Evolutionary conservation across 176 grass and related monocot genomes (phyloP), one percentile per base, ranked within the genome.

Genomic region (Musa schizocarpa): DNA sequence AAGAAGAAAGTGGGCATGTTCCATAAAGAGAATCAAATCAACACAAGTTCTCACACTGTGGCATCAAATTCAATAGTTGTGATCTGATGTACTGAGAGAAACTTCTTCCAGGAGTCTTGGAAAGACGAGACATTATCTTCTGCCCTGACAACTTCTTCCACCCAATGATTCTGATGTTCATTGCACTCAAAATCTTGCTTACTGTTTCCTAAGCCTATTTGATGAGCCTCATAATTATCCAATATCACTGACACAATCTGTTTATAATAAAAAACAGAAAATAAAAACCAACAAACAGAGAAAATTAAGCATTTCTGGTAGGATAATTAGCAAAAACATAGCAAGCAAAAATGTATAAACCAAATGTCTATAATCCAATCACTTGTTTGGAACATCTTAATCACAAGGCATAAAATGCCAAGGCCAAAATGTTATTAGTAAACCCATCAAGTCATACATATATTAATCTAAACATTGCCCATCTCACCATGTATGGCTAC

Each of bases 171-270:
- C 53, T 26, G 69, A 61, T 16, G 13, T 22, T 52, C 48, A 73
- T 8, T 63, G n/a, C 19, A 11, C 13, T 53, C 21, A 11, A 73
- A 72, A 62, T 73, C 78, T 53, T 53, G 68, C 50, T 19, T 73
- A 27, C 19, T 21, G 53, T 73, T 64, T 24, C 34, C 69, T 53
- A 13, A 52, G 69, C 43, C 20, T 11, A 54, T 53, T 65, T 85
- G 85, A 76, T 85, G 86, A 81, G 63, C 71, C 43, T 89, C 87
- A 83, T 89, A 89, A 72, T 81, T 87, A 76, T 81, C 84, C 81
- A 93, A 73, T 11, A 83, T 76, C 61, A 89, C 90, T 11, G 82
- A 78, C 61, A 87, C 82, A 93, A 87, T 88, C 90, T 93, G 81
- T 72, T 66, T 82, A 76, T 50, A 73, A 71, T 26, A 9, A 79